phyloP scores from a whole-genome alignment of 345 rosid species.

The Murraya koenigii region DNA sequence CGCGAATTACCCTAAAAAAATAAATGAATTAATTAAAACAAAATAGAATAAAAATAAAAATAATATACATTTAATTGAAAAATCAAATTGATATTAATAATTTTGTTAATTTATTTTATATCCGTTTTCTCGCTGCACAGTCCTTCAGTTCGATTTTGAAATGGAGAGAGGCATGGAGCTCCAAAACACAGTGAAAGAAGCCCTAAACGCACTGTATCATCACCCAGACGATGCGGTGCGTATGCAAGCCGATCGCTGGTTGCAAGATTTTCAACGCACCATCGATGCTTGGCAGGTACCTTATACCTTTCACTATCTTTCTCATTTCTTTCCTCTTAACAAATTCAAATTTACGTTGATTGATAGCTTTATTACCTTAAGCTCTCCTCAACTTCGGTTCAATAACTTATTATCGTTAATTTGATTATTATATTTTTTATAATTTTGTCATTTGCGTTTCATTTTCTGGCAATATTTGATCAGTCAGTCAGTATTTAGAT shows the following conservation, averaged over 20 bases:
- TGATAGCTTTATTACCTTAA: not conserved
- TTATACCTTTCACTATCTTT: constrained; percentile 8
- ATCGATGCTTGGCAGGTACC: constrained; percentile 98
- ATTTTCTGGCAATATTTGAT: constrained; percentile 8
- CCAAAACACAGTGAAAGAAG: constrained; percentile 87
- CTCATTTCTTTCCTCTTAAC: not conserved
- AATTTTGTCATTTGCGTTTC: not conserved
- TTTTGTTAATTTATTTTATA: not conserved
- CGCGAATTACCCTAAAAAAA: not conserved
- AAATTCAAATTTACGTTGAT: not conserved
- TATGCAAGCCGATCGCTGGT: constrained; percentile 88
- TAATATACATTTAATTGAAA: not conserved
- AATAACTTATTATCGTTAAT: not conserved
- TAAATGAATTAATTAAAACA: not conserved
- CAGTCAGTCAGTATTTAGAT: not conserved
- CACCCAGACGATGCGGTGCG: constrained; percentile 90
- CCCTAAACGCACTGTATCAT: constrained; percentile 96
- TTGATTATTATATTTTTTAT: not conserved
- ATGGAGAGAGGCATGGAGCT: constrained; percentile 58
- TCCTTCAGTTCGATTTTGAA: constrained; percentile 23
- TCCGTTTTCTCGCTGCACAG: not conserved
- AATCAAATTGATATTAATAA: not conserved
- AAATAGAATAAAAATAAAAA: not conserved
- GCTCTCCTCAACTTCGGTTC: not conserved
- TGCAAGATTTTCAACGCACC: constrained; percentile 88